phyloP scores from a whole-genome alignment of 257 asterid genomes.

The Lycium barbarum region DNA sequence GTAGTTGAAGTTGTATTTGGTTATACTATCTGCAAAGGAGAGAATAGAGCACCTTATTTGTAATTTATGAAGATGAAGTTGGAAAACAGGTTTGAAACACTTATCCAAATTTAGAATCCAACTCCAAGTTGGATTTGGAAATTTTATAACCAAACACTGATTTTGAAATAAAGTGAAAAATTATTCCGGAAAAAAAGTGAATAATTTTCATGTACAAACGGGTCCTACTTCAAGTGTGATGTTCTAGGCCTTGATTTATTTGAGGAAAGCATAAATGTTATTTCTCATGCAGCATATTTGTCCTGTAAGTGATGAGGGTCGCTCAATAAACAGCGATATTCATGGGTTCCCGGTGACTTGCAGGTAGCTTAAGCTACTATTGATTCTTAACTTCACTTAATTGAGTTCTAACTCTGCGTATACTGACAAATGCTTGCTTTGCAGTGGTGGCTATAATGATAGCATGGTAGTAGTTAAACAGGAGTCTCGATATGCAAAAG shows the following conservation, averaged over 20 bases:
- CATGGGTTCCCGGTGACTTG: slow-evolving; percentile 95
- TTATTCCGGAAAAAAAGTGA: too few relatives aligned
- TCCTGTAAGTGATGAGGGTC: slow-evolving; percentile 86
- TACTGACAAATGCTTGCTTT: slow-evolving; percentile 38
- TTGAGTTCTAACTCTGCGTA: slow-evolving; percentile 26
- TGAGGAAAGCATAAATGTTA: slow-evolving; percentile 18
- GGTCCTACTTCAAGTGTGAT: neutral
- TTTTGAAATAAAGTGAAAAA: too few relatives aligned
- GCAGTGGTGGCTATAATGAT: slow-evolving; percentile 87
- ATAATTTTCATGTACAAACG: too few relatives aligned
- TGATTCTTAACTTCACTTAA: slow-evolving; percentile 24
- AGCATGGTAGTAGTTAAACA: slow-evolving; percentile 92
- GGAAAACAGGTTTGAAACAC: too few relatives aligned
- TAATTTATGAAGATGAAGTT: too few relatives aligned
- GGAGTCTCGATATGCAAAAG: slow-evolving; percentile 90
- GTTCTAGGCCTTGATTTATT: neutral
- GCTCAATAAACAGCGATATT: slow-evolving; percentile 75
- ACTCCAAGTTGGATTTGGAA: too few relatives aligned
- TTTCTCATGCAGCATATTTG: slow-evolving; percentile 70
- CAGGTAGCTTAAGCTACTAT: slow-evolving; percentile 61
- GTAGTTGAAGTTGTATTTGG: too few relatives aligned
- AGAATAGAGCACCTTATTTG: too few relatives aligned
- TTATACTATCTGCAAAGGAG: too few relatives aligned
- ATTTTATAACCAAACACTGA: too few relatives aligned
- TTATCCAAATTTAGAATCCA: too few relatives aligned